These are phyloP conservation scores for Russula sp. DNA, from an alignment of 768 basidiomycete genomes.

Conservation along the genomic window DNA sequence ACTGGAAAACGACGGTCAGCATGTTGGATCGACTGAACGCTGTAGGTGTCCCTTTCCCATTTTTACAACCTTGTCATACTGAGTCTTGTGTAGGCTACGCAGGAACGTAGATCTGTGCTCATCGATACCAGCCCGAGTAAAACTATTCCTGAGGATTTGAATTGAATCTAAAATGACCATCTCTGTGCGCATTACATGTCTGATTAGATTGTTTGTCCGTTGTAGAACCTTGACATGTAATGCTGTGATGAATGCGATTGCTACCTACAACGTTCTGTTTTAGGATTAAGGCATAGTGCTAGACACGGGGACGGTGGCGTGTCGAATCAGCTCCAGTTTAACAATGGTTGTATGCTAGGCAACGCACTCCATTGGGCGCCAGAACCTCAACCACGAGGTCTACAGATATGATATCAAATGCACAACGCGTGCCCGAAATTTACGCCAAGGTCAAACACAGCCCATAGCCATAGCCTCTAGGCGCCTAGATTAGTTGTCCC, in stretches of 20 bases:
- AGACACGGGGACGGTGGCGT: no score
- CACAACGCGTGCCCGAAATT: neutral
- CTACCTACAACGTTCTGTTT: neutral
- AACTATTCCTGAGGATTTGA: neutral
- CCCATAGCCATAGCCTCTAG: neutral
- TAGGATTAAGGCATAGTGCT: no score
- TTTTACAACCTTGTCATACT: neutral
- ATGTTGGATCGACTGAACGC: conserved; percentile 71
- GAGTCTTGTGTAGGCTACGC: conserved; percentile 7
- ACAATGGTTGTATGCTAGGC: no score
- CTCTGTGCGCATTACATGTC: neutral
- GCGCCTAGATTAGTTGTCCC: neutral
- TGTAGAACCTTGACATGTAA: neutral
- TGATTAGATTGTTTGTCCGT: neutral
- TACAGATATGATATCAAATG: neutral
- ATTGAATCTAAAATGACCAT: neutral
- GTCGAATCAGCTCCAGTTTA: no score
- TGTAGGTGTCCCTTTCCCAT: conserved; percentile 23
- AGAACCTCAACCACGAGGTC: neutral
- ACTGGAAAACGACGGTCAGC: conserved; percentile 69
- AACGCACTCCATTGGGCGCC: neutral
- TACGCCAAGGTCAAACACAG: neutral
- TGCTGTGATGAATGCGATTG: neutral
- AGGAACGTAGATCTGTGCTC: conserved; percentile 8
- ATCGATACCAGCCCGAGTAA: conserved; percentile 3